phyloP scores from a whole-genome alignment of 2,329 filamentous ascomycete genomes.

The Aspergillus piperis region DNA sequence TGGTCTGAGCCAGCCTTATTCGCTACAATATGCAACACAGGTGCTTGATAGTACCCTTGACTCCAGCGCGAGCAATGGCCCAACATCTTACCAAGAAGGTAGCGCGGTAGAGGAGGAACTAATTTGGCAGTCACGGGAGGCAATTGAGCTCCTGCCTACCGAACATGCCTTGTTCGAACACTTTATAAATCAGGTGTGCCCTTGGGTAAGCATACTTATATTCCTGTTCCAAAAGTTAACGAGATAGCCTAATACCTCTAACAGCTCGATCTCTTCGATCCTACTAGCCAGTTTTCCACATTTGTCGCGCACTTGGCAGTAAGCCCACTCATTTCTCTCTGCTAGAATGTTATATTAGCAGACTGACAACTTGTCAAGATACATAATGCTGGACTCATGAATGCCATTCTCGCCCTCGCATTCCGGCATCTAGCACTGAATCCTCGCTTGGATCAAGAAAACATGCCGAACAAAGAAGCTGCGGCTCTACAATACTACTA shows the following conservation, averaged over 20 bases:
- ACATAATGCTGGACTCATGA: neutral
- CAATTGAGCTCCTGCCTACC: slow-evolving; percentile 13
- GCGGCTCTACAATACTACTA: slow-evolving; percentile 59
- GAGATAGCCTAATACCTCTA: neutral
- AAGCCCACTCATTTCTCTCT: too few species aligned
- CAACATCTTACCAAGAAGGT: neutral
- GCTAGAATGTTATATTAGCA: too few species aligned
- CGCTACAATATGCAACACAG: neutral
- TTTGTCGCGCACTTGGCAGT: slow-evolving; percentile 46
- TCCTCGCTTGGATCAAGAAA: neutral
- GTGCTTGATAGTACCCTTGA: neutral
- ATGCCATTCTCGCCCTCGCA: slow-evolving; percentile 20
- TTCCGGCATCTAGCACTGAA: neutral
- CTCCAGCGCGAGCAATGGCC: too few species aligned
- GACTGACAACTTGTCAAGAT: neutral
- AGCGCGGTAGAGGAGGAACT: neutral
- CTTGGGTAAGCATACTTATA: slow-evolving; percentile 23
- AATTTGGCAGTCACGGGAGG: slow-evolving; percentile 13
- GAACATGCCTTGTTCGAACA: slow-evolving; percentile 16
- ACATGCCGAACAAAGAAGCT: slow-evolving; percentile 31
- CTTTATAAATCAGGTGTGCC: slow-evolving; percentile 26
- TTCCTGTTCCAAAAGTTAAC: neutral
- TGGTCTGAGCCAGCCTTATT: neutral
- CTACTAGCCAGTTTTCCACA: slow-evolving; percentile 41
- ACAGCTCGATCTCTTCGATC: slow-evolving; percentile 47